phyloP scores from a whole-genome alignment of 1,139 yeast genomes.

The Tardiomyces depauwii region DNA sequence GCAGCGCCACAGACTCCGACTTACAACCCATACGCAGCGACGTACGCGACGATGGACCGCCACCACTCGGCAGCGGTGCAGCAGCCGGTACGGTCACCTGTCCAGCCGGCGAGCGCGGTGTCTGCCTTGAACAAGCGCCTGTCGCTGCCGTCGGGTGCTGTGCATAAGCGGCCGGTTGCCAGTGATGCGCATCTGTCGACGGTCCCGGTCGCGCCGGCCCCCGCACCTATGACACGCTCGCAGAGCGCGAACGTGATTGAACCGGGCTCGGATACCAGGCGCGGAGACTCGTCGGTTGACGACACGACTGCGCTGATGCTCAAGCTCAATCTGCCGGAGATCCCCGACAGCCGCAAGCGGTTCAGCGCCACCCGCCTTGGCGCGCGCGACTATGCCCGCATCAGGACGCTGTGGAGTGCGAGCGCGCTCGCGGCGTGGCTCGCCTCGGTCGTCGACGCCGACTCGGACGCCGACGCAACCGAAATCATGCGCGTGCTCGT shows the following conservation, averaged over 20 bases:
- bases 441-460: constrained; percentile 25
- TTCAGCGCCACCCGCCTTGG: constrained; percentile 33
- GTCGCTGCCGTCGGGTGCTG: neutral
- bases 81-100: neutral
- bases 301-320: constrained; percentile 11
- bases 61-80: neutral
- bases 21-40: too few relatives aligned
- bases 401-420: constrained; percentile 42
- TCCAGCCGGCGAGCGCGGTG: neutral
- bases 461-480: constrained; percentile 30
- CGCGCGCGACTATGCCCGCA: constrained; percentile 27
- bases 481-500: constrained; percentile 41
- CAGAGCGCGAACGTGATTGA: neutral
- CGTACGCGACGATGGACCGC: neutral
- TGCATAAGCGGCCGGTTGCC: neutral
- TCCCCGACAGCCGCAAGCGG: constrained; percentile 21
- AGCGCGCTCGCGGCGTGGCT: constrained; percentile 30
- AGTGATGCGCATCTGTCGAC: neutral
- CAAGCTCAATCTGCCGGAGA: constrained; percentile 22
- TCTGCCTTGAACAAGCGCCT: neutral
- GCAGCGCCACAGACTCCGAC: too few relatives aligned
- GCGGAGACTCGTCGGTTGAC: neutral
- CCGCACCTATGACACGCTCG: neutral
- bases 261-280: too few relatives aligned
- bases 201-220: neutral